Percentiles rank a stretch among this genome's conserved stretches.
Evolutionary conservation across 2,329 filamentous ascomycete genomes (phyloP).

Genomic region (Aphanocladium album): DNA sequence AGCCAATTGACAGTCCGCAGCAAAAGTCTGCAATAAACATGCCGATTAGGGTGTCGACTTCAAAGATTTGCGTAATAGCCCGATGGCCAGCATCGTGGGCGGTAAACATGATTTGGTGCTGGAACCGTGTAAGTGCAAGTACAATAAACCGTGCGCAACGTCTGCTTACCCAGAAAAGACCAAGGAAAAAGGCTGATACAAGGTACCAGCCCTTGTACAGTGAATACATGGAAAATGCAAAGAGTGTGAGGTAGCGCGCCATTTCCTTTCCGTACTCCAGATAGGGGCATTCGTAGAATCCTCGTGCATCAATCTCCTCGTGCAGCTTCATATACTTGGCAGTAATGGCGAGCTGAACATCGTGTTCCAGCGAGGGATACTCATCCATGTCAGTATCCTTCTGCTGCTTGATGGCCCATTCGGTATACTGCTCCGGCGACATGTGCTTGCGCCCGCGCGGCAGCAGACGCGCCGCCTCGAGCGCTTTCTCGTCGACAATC

Average conservation of each 20-base stretch:
- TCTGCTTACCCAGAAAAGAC: conserved; percentile 52
- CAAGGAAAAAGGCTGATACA: conserved; percentile 53
- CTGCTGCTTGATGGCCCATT: conserved; percentile 31
- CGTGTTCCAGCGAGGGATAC: conserved; percentile 50
- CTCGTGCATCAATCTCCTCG: conserved; percentile 47
- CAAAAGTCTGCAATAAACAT: conserved; percentile 61
- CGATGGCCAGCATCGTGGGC: conserved; percentile 62
- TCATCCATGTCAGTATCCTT: conserved; percentile 28
- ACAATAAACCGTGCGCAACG: neutral
- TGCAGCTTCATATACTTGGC: conserved; percentile 53
- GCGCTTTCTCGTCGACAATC: neutral
- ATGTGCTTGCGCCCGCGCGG: conserved; percentile 9
- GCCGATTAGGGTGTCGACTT: conserved; percentile 54
- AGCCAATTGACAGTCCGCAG: conserved; percentile 61
- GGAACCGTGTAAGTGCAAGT: conserved; percentile 16
- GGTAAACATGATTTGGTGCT: conserved; percentile 66
- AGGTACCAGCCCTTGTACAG: conserved; percentile 51
- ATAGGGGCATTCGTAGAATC: conserved; percentile 56
- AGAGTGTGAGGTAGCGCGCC: conserved; percentile 48
- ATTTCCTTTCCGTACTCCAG: conserved; percentile 54
- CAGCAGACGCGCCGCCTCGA: conserved; percentile 1
- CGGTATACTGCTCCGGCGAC: conserved; percentile 26
- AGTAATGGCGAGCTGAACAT: conserved; percentile 50
- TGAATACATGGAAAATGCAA: conserved; percentile 40
- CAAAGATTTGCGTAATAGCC: conserved; percentile 57